Percentiles rank a stretch among this genome's conserved stretches.
These are phyloP conservation scores for Selaginella tamariscina DNA, from an alignment of 75 land plant genomes.

Conservation along the genomic window DNA sequence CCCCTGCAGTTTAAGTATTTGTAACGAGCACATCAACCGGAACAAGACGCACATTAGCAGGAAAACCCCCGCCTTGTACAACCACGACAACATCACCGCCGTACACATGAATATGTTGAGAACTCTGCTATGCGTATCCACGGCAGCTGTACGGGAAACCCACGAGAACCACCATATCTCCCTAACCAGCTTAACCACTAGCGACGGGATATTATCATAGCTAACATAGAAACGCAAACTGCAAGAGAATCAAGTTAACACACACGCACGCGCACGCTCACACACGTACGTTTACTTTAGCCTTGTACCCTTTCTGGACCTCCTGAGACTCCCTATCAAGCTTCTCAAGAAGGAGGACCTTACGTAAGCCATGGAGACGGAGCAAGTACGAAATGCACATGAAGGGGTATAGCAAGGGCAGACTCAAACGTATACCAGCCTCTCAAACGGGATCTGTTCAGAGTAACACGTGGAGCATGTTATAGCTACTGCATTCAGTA, in stretches of 20 bases:
- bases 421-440: neutral
- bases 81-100: neutral
- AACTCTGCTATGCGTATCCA: neutral
- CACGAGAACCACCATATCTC: conserved; percentile 5
- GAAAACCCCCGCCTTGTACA: conserved; percentile 4
- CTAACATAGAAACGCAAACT: neutral
- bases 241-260: neutral
- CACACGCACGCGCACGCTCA: neutral
- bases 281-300: neutral
- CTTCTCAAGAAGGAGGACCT: neutral
- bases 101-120: neutral
- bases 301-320: neutral
- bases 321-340: neutral
- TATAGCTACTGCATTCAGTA: neutral
- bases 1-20: neutral
- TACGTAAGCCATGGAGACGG: neutral
- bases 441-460: neutral
- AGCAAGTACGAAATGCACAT: neutral
- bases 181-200: neutral
- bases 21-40: conserved; percentile 6
- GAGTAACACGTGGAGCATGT: neutral
- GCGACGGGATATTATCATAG: neutral
- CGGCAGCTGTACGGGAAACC: neutral
- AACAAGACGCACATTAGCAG: conserved; percentile 10
- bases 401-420: neutral